Evolutionary conservation across 257 asterid species (phyloP), one percentile per base, ranked within the genome.

Genomic region (Jacaranda copaia): DNA sequence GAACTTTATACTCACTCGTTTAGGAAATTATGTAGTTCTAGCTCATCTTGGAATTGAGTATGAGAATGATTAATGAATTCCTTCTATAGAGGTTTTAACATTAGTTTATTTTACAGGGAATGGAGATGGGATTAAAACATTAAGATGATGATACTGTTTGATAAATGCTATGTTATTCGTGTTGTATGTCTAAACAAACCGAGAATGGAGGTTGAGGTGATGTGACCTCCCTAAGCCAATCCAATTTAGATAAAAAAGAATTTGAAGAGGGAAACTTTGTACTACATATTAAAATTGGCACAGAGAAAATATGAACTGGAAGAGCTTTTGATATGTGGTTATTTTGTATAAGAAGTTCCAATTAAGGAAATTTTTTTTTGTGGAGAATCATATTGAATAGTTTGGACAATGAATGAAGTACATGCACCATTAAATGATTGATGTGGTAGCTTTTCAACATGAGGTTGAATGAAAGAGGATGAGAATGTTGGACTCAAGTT

Each of bases 31-130:
- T 66, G 25, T 36, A 13, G 56, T 55, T 67, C 40, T 59, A 46
- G 75, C 40, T 73, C 55, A 40, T 35, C 43, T 49, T 68, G n/a
- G 51, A 60, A 62, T 43, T 64, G 64, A 58, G 57, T 69, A 9
- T 16, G 38, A 51, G 53, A 25, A 72, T 19, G 15, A 16, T 57
- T 58, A 5, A 12, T 56, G 6, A 13, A 45, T 60, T 67, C n/a
- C 67, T 20, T 16, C 2, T 25, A 25, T 25, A 25, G 32, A 25
- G 32, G 32, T 25, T 25, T 25, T 25, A 25, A 25, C 32, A 25
- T 25, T 39, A 12, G 43, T 20, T 64, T 76, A 8, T 32, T 57
- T 16, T 40, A 19, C 51, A 2, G 12, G 40, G 51, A 51, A 63
- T 25, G 1, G 2, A 25, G 32, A 25, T 25, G 32, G 2, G 32